Evolutionary conservation across 768 basidiomycete species (phyloP), one percentile per base, ranked within the genome.

Genomic region (Plicaturopsis crispa): DNA sequence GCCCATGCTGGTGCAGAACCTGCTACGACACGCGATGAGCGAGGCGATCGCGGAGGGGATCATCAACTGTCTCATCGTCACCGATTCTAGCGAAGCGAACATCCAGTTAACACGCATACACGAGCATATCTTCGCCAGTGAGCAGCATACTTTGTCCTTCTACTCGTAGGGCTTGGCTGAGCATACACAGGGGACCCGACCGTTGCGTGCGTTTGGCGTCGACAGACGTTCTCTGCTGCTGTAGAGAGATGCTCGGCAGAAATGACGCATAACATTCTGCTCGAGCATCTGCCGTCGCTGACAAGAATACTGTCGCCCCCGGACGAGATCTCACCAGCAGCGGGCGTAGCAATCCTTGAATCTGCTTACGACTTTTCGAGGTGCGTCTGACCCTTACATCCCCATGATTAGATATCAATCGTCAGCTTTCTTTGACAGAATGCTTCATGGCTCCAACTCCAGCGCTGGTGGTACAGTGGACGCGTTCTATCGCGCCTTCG

Each of bases 161-260:
- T 36, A 19, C 14, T 19, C 8, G 14, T 37, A 32, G 7, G 7
- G 23, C 42, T 36, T 28, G 26, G 26, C 14, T 28, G n/a, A 35
- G 31, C 14, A 18, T 36, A 12, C 37, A 31, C 49, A 90, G 86
- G 85, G 36, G 85, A 91, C 51, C 80, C 89, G 10, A 80, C 85
- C 4, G 86, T 92, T n/a, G 89, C 89, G 0, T 73, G 76, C 28
- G 88, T 92, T 14, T 92, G 89, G 89, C 76, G 89, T 17, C 75
- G 87, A 8, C 88, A 92, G 54, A 91, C 88, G 3, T 90, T 89
- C 61, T 81, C 84, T 8, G 88, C 88, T 0, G 86, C 88, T 4
- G 83, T 92, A 37, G 85, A 89, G 23, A 56, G 71, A 1, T 82
- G 80, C 57, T 79, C 84, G 0, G 73, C 78, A 5, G 79, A 82